Conservation (phyloP, 345 rosid species). For the Arabis hirsuta region DNA sequence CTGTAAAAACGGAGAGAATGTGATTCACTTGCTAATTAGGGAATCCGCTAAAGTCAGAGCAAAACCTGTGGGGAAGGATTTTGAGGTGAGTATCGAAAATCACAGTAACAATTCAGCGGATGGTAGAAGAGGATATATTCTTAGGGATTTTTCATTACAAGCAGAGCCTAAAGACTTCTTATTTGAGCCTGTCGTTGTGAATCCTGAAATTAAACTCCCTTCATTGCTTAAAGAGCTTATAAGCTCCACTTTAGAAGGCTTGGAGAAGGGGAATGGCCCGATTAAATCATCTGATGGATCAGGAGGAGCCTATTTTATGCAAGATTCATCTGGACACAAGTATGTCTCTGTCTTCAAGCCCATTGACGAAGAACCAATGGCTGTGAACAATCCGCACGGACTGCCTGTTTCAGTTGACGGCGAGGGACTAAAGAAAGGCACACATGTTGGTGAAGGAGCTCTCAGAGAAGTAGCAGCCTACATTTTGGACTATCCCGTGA, state of each 20-base stretch:
- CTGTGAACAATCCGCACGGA: conserved; percentile 77
- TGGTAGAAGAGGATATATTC: conserved; percentile 32
- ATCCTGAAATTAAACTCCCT: conserved; percentile 52
- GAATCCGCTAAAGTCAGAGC: conserved; percentile 64
- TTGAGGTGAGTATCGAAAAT: conserved; percentile 61
- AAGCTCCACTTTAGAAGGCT: conserved; percentile 63
- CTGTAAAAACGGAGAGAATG: conserved; percentile 55
- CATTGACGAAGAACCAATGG: conserved; percentile 88
- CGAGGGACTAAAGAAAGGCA: conserved; percentile 90
- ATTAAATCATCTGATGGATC: conserved; percentile 73
- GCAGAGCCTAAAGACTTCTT: conserved; percentile 49
- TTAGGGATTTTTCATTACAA: conserved; percentile 22
- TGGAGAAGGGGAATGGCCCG: conserved; percentile 68
- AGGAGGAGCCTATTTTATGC: conserved; percentile 92
- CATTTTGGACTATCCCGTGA: conserved; percentile 72
- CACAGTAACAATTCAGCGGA: conserved; percentile 38
- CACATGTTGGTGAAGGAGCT: conserved; percentile 82
- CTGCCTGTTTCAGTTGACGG: conserved; percentile 65
- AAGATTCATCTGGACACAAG: conserved; percentile 62
- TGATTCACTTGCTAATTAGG: conserved; percentile 64
- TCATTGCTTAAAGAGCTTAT: conserved; percentile 57
- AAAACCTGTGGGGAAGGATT: conserved; percentile 55
- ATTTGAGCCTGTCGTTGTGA: conserved; percentile 62
- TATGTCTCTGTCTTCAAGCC: conserved; percentile 84
- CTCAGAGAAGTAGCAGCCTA: conserved; percentile 89